A percentile compares a stretch with the other conserved stretches of the same genome.
These are phyloP conservation scores for Solanum chiquidenum DNA, from an alignment of 257 asterid species.

Conservation along the genomic window DNA sequence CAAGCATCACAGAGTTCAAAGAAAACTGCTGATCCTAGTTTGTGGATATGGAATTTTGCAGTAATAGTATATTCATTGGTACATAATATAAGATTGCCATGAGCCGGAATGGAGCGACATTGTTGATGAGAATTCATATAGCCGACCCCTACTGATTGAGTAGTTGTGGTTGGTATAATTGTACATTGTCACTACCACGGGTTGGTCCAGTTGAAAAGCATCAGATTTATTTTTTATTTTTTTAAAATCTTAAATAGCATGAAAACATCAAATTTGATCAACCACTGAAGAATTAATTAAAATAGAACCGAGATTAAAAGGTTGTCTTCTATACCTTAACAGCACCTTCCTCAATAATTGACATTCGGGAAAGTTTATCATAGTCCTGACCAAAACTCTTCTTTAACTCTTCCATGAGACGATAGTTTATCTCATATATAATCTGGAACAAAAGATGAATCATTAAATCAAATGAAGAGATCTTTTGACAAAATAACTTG, in stretches of 20 bases:
- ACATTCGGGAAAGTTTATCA: constrained; percentile 29
- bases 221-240: not conserved
- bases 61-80: not conserved
- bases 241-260: not conserved
- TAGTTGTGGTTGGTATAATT: not conserved
- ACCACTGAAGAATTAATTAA: not conserved
- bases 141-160: not conserved
- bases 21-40: not conserved
- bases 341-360: constrained; percentile 40
- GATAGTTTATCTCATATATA: constrained; percentile 31
- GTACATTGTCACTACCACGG: not conserved
- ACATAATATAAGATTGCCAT: not conserved
- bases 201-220: not conserved
- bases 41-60: not conserved
- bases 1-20: not conserved
- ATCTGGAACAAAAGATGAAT: constrained; percentile 17
- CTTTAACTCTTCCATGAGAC: constrained; percentile 38
- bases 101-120: not conserved
- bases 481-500: not conserved
- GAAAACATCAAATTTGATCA: not conserved
- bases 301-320: not conserved
- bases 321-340: constrained; percentile 25
- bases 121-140: not conserved
- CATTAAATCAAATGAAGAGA: not conserved
- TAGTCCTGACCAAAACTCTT: constrained; percentile 34